Base-by-base conservation (phyloP, 768 basidiomycete species). In the Termitomyces sp. region DNA sequence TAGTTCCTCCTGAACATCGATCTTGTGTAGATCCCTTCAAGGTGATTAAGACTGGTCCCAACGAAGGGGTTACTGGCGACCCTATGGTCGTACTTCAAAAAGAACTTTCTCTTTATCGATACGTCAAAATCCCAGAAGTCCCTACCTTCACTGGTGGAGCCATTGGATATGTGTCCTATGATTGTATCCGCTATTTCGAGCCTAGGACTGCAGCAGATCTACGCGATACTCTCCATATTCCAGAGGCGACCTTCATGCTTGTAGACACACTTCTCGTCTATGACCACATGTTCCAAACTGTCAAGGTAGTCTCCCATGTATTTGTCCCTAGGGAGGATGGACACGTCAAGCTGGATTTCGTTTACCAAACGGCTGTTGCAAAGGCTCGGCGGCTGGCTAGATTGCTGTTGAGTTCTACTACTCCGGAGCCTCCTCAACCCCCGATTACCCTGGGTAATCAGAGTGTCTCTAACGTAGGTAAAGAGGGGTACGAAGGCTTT, bases 91-190 rank as follows among this genome's bases (percentile, higher is more conserved):
- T 81, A 28, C 81, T 99, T 46, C 90, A 98, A 73, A 86, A 84
- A 64, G 94, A 96, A 69, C 83, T 99, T 22, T 76, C 86, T 7
- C 76, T 88, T 54, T 92, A 98, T 76, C 81, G 88, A 70, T 97
- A 95, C 69, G 83, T 97, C 72, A 89, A 89, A 69, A 85, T 97
- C 26, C 94, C 94, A 5, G 90, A 95, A 70, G 80, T 96, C 36
- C 87, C 92, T 2, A 95, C 95, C 0, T 97, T 98, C 69, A 96
- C 94, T 46, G 97, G 97, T 47, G 97, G 97, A 46, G 96, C 95
- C 1, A 92, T 98, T 67, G 97, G 97, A 54, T 98, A 97, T 70
- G 93, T 99, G 59, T 84, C 93, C 13, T 99, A 94, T 75, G 97
- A 99, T 70, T 94, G 93, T 71, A 86, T 99, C 56, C 92, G 90